phyloP scores from a whole-genome alignment of 768 basidiomycete species.

The Amanita pseudoporphyria region DNA sequence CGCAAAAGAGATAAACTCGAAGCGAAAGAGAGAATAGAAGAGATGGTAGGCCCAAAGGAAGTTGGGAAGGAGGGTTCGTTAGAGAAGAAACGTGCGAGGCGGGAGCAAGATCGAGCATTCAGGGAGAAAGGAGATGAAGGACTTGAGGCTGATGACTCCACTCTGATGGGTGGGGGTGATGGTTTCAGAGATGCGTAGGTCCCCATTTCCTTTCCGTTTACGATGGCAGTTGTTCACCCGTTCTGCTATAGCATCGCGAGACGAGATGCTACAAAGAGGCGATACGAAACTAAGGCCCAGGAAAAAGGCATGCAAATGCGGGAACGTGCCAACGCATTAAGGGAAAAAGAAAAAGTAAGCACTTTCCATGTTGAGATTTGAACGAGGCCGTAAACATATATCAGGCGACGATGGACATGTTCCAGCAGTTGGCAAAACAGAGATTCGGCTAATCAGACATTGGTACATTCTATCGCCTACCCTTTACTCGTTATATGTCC shows the following conservation, averaged over 20 bases:
- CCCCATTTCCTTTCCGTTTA: slow-evolving; percentile 4
- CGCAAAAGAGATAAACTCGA: slow-evolving; percentile 62
- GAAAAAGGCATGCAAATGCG: slow-evolving; percentile 42
- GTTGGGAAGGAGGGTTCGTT: slow-evolving; percentile 78
- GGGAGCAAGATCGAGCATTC: slow-evolving; percentile 64
- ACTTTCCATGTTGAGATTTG: not conserved
- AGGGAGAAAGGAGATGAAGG: slow-evolving; percentile 74
- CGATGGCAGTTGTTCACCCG: not conserved
- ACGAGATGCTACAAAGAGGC: slow-evolving; percentile 55
- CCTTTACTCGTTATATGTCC: not conserved
- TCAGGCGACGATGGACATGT: slow-evolving; percentile 91
- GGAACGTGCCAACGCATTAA: slow-evolving; percentile 54
- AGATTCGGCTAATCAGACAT: slow-evolving; percentile 53
- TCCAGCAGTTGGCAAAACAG: slow-evolving; percentile 84
- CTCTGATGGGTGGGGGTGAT: slow-evolving; percentile 74
- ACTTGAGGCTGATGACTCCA: slow-evolving; percentile 68
- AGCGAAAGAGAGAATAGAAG: slow-evolving; percentile 62
- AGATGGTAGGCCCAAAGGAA: slow-evolving; percentile 69
- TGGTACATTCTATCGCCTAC: not conserved
- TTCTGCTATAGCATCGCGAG: slow-evolving; percentile 45
- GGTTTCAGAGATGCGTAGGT: slow-evolving; percentile 71
- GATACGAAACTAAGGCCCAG: slow-evolving; percentile 43
- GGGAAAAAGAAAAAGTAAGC: slow-evolving; percentile 66
- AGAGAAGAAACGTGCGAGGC: slow-evolving; percentile 72
- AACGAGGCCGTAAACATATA: not conserved